phyloP scores from a whole-genome alignment of 2,329 filamentous ascomycete genomes.

The Calonectria pteridis region DNA sequence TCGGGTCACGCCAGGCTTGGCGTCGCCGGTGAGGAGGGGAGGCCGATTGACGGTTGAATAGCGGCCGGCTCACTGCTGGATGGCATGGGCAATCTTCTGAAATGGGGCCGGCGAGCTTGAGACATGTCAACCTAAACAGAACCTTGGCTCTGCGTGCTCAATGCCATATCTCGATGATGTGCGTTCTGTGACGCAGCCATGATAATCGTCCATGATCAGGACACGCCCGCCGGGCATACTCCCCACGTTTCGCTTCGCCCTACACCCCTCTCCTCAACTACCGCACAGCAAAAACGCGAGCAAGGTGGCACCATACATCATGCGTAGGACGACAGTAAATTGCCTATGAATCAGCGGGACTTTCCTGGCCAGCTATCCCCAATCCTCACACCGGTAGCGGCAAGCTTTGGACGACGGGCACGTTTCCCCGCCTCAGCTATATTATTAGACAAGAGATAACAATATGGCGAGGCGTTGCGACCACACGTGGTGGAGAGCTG shows the following conservation, averaged over 20 bases:
- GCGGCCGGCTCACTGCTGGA: background rate
- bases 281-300: background rate
- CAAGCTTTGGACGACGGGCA: constrained; percentile 7
- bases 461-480: background rate
- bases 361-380: constrained; percentile 3
- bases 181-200: constrained; percentile 8
- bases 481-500: constrained; percentile 32
- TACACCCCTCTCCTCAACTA: constrained; percentile 4
- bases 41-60: background rate
- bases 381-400: constrained; percentile 21
- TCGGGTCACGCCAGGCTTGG: background rate
- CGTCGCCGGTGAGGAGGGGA: background rate
- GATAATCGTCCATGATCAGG: background rate
- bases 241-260: background rate
- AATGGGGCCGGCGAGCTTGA: background rate
- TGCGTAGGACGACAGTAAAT: background rate
- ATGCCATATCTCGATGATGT: constrained; percentile 4
- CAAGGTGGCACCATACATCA: background rate
- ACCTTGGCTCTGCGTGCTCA: background rate
- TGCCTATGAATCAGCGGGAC: background rate
- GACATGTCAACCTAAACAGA: constrained; percentile 8
- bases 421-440: constrained; percentile 14
- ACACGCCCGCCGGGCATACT: constrained; percentile 8
- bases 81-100: background rate
- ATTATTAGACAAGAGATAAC: constrained; percentile 8